Evolutionary conservation across 163 green algal genomes (phyloP), one percentile per base, ranked within the genome.

Genomic region (Scenedesmus sp.): DNA sequence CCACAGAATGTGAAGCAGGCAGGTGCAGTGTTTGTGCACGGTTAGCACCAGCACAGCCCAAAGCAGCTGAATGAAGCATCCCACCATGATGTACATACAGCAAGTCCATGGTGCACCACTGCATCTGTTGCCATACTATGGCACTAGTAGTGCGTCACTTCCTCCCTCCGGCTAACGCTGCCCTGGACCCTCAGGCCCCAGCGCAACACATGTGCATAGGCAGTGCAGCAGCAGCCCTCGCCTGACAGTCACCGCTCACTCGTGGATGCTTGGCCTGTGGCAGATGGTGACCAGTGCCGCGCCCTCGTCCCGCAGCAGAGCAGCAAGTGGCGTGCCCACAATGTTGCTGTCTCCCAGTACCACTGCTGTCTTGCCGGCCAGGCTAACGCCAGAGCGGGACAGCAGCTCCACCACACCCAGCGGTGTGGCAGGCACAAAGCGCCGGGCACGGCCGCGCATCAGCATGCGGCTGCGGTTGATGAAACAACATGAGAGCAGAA

Each of bases 391-490:
- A 62, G 92, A 95, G 13, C 95, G 88, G 60, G 88, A 60, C 86
- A 99, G 92, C 76, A 99, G 94, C 94, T 98, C 91, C 67, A 99
- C 95, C 85, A 94, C 96, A 55, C 97, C 97, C 84, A 98, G 93
- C 0, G 97, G 96, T 2, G 97, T 99, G 93, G 96, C 97, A 55
- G 97, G 96, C 46, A 98, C 95, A 88, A 98, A 97, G 84, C 93
- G 92, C 9, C 94, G 93, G 8, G 91, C 85, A 12, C 95, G 94
- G 2, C 95, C 96, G 1, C 97, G 94, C 96, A 98, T 98, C 57
- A 99, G 84, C 93, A 97, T 97, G 70, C 95, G 94, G 46, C 97
- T 97, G 93, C 57, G 52, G 15, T 15, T 5, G 1, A 52, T 23
- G 46, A 6, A 8, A 18, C 26, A 70, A 46, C 34, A 88, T 1